phyloP scores from a whole-genome alignment of 163 green algal species.

The Scenedesmus sp. region DNA sequence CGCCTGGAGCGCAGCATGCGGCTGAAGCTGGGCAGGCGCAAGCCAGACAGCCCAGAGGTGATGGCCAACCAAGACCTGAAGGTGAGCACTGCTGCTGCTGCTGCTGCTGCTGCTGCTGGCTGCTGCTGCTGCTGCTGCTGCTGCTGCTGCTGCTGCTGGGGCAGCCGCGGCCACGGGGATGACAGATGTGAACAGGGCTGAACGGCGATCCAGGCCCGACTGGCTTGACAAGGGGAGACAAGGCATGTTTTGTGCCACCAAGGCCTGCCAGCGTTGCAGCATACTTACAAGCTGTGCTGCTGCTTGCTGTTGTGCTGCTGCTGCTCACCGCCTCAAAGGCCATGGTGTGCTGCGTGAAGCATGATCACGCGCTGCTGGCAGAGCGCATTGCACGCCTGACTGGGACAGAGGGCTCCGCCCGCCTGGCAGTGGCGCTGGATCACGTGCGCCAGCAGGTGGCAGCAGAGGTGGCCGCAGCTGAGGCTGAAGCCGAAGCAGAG shows the following conservation, averaged over 20 bases:
- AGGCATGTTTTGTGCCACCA: no score
- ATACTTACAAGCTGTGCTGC: no score
- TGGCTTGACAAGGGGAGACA: no score
- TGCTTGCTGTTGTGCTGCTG: not conserved
- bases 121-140: not conserved
- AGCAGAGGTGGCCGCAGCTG: conserved; percentile 32
- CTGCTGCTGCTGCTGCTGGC: not conserved
- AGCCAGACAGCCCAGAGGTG: conserved; percentile 43
- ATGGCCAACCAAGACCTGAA: conserved; percentile 64
- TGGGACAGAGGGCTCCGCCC: conserved; percentile 68
- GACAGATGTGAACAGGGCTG: not conserved
- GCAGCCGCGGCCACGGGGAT: not conserved
- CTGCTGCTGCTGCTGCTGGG: not conserved
- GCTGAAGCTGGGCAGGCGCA: conserved; percentile 67
- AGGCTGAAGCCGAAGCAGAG: conserved; percentile 8
- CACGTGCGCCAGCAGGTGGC: conserved; percentile 61
- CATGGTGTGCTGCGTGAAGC: conserved; percentile 70
- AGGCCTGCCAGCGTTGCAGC: no score
- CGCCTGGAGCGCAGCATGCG: conserved; percentile 84
- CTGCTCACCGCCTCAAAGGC: no score
- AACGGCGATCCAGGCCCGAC: no score
- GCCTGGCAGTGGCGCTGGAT: conserved; percentile 80
- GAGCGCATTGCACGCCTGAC: conserved; percentile 79
- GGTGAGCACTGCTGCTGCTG: conserved; percentile 27
- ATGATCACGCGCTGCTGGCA: conserved; percentile 85